Conservation (phyloP, 805 yeast genomes). For the Pichia rugopelliculosa region DNA sequence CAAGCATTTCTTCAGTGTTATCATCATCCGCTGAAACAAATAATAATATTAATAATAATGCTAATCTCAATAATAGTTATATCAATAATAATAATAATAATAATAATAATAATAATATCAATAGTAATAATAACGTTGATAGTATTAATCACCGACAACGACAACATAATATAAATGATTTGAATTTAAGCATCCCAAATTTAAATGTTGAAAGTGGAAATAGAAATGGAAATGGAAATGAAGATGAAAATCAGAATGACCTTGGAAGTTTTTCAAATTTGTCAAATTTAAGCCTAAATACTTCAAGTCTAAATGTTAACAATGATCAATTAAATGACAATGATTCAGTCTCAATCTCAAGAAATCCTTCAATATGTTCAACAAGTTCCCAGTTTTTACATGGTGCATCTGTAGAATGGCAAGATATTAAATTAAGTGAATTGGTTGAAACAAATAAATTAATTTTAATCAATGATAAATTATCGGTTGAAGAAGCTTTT, state of each 20-base stretch:
- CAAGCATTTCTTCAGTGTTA: conserved; percentile 5
- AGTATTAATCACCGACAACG: neutral
- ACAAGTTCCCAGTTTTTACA: conserved; percentile 20
- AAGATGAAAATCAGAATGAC: neutral
- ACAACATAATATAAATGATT: neutral
- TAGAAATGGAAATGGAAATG: neutral
- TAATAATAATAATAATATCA: conserved; percentile 1
- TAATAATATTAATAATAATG: conserved; percentile 6
- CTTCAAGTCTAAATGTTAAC: neutral
- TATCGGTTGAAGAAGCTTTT: conserved; percentile 83
- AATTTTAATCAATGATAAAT: conserved; percentile 55
- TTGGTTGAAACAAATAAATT: conserved; percentile 74
- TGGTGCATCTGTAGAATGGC: conserved; percentile 51
- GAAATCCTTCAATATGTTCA: conserved; percentile 32
- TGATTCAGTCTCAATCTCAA: conserved; percentile 24
- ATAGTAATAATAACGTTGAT: neutral
- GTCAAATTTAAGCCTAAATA: conserved; percentile 3
- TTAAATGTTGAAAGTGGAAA: neutral
- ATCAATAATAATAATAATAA: no score
- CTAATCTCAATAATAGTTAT: no score
- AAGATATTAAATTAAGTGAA: conserved; percentile 60
- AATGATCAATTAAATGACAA: neutral
- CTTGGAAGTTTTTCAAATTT: neutral
- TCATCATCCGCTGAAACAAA: neutral
- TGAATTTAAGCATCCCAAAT: neutral